These are phyloP conservation scores for Phoma sp. DNA, from an alignment of 2,329 filamentous ascomycete genomes.

Conservation along the genomic window DNA sequence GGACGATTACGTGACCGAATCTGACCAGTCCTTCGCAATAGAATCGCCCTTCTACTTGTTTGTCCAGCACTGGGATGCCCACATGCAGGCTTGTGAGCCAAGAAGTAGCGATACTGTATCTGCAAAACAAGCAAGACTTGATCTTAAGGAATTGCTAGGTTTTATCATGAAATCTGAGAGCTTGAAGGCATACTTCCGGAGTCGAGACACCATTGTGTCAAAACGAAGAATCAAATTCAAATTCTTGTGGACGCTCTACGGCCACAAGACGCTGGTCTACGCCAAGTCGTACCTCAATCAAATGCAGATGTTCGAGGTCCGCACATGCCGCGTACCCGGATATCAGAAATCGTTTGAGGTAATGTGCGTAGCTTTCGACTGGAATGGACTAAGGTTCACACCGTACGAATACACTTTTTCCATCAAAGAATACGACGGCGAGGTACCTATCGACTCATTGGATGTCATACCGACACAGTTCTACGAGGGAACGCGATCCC, in stretches of 20 bases:
- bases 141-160: constrained; percentile 1
- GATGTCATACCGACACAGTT: constrained; percentile 6
- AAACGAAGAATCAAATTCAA: constrained; percentile 8
- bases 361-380: constrained; percentile 8
- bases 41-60: constrained; percentile 7
- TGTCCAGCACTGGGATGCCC: constrained; percentile 6
- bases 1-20: background rate
- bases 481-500: background rate
- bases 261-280: constrained; percentile 2
- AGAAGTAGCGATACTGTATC: constrained; percentile 1
- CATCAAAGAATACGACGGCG: constrained; percentile 7
- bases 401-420: constrained; percentile 5
- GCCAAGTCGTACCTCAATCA: constrained; percentile 7
- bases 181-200: constrained; percentile 6
- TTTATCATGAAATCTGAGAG: constrained; percentile 2
- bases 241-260: constrained; percentile 11
- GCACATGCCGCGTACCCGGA: background rate
- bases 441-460: constrained; percentile 1
- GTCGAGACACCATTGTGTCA: constrained; percentile 1
- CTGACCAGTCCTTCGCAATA: background rate
- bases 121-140: constrained; percentile 1
- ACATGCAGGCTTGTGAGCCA: background rate
- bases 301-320: constrained; percentile 13
- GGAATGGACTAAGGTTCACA: constrained; percentile 7
- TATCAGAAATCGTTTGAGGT: background rate